These are phyloP conservation scores for Flaveria linearis DNA, from an alignment of 129 eudicot genomes.

Conservation along the genomic window DNA sequence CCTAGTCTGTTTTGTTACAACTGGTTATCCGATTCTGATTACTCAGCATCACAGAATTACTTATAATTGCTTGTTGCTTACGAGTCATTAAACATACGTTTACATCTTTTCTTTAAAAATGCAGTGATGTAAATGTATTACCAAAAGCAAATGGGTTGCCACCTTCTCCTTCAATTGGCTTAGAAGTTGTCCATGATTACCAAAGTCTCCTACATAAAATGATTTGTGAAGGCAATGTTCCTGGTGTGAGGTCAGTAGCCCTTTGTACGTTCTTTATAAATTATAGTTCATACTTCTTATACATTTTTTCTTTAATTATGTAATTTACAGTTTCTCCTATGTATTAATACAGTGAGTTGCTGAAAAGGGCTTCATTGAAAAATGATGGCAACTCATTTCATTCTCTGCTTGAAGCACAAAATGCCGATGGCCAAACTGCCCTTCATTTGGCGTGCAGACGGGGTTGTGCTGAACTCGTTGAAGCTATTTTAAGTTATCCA, in stretches of 20 bases:
- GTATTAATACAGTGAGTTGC: slow-evolving; percentile 60
- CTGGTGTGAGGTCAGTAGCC: slow-evolving; percentile 74
- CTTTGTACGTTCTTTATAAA: slow-evolving; percentile 3
- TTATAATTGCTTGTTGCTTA: background rate
- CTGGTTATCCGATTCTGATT: background rate
- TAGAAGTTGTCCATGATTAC: slow-evolving; percentile 55
- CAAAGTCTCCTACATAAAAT: slow-evolving; percentile 71
- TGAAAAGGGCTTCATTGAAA: slow-evolving; percentile 66
- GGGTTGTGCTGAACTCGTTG: slow-evolving; percentile 86
- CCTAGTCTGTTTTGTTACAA: slow-evolving; percentile 3
- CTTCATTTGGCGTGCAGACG: slow-evolving; percentile 98
- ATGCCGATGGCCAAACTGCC: slow-evolving; percentile 95
- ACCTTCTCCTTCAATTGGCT: slow-evolving; percentile 49
- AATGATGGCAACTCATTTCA: slow-evolving; percentile 45
- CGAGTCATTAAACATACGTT: slow-evolving; percentile 15
- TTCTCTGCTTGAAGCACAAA: slow-evolving; percentile 83
- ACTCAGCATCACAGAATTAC: slow-evolving; percentile 1
- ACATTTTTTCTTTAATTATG: slow-evolving; percentile 1
- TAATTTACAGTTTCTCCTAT: slow-evolving; percentile 15
- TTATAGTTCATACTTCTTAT: background rate
- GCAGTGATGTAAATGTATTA: slow-evolving; percentile 56
- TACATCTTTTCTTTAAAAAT: slow-evolving; percentile 18
- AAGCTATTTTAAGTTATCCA: slow-evolving; percentile 67
- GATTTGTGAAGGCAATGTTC: slow-evolving; percentile 81
- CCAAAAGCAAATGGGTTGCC: slow-evolving; percentile 59